These are phyloP conservation scores for Byssothecium circinans DNA, from an alignment of 2,329 filamentous ascomycete species.

Conservation along the genomic window DNA sequence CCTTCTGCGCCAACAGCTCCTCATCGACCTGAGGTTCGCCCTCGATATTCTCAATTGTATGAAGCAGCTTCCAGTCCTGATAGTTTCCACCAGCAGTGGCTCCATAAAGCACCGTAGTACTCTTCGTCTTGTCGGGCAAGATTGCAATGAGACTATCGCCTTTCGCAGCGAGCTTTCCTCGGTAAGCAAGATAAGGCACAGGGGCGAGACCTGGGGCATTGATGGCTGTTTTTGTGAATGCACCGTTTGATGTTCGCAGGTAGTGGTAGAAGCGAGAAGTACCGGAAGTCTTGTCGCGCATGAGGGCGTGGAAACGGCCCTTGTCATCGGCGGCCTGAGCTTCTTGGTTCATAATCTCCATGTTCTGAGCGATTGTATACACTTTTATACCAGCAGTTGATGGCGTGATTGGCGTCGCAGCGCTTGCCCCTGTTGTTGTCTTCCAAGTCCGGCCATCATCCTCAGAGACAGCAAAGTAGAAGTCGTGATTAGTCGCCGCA, in stretches of 20 bases:
- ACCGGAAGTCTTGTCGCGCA: constrained; percentile 46
- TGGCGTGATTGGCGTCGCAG: constrained; percentile 49
- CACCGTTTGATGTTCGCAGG: constrained; percentile 28
- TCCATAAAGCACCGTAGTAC: constrained; percentile 30
- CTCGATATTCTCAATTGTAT: constrained; percentile 33
- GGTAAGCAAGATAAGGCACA: constrained; percentile 36
- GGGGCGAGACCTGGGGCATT: constrained; percentile 30
- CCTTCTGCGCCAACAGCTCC: constrained; percentile 26
- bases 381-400: constrained; percentile 48
- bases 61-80: constrained; percentile 35
- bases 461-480: constrained; percentile 54
- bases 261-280: constrained; percentile 38
- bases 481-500: constrained; percentile 53
- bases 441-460: constrained; percentile 50
- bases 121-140: constrained; percentile 34
- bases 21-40: constrained; percentile 38
- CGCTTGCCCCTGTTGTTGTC: constrained; percentile 40
- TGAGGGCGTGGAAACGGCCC: constrained; percentile 54
- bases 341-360: constrained; percentile 56
- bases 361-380: constrained; percentile 50
- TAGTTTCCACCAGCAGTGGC: constrained; percentile 31
- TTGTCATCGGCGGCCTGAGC: constrained; percentile 50
- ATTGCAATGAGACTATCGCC: constrained; percentile 35
- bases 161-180: constrained; percentile 33
- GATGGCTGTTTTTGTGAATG: constrained; percentile 36